A percentile compares a stretch with the other conserved stretches of the same genome.
Conservation (phyloP, 257 asterid genomes). For the Plantago major region DNA sequence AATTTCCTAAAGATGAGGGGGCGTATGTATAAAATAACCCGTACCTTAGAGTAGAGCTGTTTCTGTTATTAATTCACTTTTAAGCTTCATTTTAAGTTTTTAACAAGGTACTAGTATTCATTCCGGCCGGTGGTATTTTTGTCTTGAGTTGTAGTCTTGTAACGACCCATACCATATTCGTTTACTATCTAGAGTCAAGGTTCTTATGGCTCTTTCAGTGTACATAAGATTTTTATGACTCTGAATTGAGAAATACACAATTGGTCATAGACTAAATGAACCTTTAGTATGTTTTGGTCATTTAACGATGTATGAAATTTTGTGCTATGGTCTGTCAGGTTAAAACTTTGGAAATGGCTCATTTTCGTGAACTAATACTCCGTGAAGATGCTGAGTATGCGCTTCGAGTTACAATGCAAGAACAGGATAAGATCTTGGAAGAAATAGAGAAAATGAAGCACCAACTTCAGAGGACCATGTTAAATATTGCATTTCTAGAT, state of each 20-base stretch:
- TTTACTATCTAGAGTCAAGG: background rate
- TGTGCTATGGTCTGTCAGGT: conserved; percentile 33
- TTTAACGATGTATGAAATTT: conserved; percentile 9
- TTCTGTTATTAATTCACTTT: too few relatives aligned
- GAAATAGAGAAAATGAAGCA: conserved; percentile 37
- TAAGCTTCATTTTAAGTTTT: too few relatives aligned
- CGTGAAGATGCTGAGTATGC: conserved; percentile 54
- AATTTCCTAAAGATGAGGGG: background rate
- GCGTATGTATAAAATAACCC: background rate
- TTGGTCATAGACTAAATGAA: background rate
- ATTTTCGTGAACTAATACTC: conserved; percentile 45
- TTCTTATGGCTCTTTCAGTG: conserved; percentile 8
- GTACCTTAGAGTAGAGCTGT: too few relatives aligned
- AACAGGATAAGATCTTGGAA: conserved; percentile 45
- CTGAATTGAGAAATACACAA: background rate
- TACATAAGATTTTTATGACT: background rate
- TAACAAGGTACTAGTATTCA: too few relatives aligned
- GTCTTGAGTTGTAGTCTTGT: too few relatives aligned
- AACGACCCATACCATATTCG: too few relatives aligned
- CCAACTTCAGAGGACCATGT: conserved; percentile 48
- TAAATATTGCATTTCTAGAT: conserved; percentile 53
- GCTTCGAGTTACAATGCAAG: conserved; percentile 33
- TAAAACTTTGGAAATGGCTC: conserved; percentile 52
- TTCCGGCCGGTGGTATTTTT: too few relatives aligned
- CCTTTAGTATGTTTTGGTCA: background rate